phyloP scores from a whole-genome alignment of 495 filamentous ascomycete species.

The Cercophora newfieldiana region DNA sequence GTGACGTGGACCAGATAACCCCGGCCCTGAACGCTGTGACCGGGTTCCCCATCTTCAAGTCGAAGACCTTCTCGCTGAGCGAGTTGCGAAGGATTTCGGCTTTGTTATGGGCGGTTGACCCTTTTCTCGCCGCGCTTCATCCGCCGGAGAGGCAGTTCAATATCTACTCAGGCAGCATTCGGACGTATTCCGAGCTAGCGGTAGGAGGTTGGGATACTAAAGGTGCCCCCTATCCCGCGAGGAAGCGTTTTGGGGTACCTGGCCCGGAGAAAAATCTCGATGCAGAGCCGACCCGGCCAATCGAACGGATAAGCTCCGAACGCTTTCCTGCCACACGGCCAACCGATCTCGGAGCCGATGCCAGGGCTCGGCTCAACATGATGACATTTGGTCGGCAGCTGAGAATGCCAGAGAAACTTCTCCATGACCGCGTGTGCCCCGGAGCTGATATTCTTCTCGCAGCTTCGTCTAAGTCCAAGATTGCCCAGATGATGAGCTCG shows the following conservation, averaged over 20 bases:
- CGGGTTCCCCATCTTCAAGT: not conserved
- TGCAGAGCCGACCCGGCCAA: not conserved
- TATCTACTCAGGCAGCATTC: not conserved
- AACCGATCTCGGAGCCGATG: not conserved
- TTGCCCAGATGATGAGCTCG: not conserved
- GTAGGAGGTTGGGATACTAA: not conserved
- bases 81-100: not conserved
- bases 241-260: not conserved
- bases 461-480: not conserved
- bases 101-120: constrained; percentile 24
- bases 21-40: not conserved
- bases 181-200: not conserved
- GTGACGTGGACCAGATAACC: not conserved
- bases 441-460: not conserved
- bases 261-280: not conserved
- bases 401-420: not conserved
- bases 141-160: constrained; percentile 20
- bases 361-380: not conserved
- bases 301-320: not conserved
- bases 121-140: constrained; percentile 14
- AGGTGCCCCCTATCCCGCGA: no score
- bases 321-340: not conserved
- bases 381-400: no score
- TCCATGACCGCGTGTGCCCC: not conserved
- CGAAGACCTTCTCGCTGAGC: not conserved